phyloP scores from a whole-genome alignment of 176 grass and related monocot genomes.

The Oryza meyeriana region DNA sequence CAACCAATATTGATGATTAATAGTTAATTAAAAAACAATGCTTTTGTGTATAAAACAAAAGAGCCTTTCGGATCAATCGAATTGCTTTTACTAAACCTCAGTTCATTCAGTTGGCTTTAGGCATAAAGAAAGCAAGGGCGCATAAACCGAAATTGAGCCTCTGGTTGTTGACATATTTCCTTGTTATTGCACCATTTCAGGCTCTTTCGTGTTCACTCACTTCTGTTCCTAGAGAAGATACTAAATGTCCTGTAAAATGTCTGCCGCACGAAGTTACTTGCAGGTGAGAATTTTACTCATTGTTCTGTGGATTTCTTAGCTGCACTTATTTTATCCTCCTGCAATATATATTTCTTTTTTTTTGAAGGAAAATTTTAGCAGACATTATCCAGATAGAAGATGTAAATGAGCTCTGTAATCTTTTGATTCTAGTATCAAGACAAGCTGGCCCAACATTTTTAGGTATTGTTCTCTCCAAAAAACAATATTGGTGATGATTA shows the following conservation, averaged over 20 bases:
- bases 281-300: conserved; percentile 25
- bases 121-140: background rate
- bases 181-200: conserved; percentile 11
- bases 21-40: background rate
- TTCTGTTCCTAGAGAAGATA: conserved; percentile 10
- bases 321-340: background rate
- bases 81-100: no score
- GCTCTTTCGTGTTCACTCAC: background rate
- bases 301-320: background rate
- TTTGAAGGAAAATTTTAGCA: conserved; percentile 38
- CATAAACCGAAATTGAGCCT: background rate
- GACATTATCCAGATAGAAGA: conserved; percentile 29
- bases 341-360: background rate
- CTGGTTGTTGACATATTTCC: conserved; percentile 1
- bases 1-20: background rate
- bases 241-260: background rate
- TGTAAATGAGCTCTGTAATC: conserved; percentile 34
- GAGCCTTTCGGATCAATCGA: no score
- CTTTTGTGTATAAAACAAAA: background rate
- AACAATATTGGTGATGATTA: background rate
- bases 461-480: conserved; percentile 7
- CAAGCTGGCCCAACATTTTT: conserved; percentile 17
- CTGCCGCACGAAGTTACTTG: conserved; percentile 20
- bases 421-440: conserved; percentile 30
- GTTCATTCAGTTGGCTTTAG: no score